phyloP scores from a whole-genome alignment of 1,284 basidiomycete species.

The Cystobasidium slooffiae region DNA sequence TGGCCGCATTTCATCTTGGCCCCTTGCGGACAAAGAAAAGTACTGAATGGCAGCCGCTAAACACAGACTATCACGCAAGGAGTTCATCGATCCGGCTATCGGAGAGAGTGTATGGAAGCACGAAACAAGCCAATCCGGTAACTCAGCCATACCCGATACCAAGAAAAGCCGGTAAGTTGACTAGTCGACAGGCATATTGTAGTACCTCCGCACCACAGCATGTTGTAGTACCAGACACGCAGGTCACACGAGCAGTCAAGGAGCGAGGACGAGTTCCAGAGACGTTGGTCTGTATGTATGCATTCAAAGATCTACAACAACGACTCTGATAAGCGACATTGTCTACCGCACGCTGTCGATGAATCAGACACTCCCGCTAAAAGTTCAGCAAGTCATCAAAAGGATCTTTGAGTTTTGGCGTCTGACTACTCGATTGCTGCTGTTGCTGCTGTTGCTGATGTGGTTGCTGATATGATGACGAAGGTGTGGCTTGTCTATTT shows the following conservation, averaged over 20 bases:
- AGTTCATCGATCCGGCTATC: constrained; percentile 19
- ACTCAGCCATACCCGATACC: background rate
- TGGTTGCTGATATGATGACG: background rate
- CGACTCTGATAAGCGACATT: background rate
- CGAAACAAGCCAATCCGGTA: background rate
- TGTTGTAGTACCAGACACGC: too few relatives aligned
- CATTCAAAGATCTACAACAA: background rate
- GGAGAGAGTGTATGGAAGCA: constrained; percentile 24
- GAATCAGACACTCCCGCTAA: background rate
- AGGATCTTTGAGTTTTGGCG: constrained; percentile 35
- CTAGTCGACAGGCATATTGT: too few relatives aligned
- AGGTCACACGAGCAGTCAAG: too few relatives aligned
- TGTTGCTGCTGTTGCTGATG: constrained; percentile 8
- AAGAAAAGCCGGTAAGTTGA: background rate
- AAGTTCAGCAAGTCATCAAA: constrained; percentile 43
- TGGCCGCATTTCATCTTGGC: background rate
- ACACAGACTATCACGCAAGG: constrained; percentile 25
- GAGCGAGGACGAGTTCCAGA: too few relatives aligned
- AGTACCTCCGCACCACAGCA: too few relatives aligned
- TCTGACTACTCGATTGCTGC: background rate
- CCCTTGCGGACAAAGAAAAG: too few relatives aligned
- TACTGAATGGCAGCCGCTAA: background rate
- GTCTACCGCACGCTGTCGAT: background rate
- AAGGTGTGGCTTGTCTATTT: background rate
- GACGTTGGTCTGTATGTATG: background rate